phyloP scores from a whole-genome alignment of 345 rosid genomes.

The Lumnitzera littorea region DNA sequence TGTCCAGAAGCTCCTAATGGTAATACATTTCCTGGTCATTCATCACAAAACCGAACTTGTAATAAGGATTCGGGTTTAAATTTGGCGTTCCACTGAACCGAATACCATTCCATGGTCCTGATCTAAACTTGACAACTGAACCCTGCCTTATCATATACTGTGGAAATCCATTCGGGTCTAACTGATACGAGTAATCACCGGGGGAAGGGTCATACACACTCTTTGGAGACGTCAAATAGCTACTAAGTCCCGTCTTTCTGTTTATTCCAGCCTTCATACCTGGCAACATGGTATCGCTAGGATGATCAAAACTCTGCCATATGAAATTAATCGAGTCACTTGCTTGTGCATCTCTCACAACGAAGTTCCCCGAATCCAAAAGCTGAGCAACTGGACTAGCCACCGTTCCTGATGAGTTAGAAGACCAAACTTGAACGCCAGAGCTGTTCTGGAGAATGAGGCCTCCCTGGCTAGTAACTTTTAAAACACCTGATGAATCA shows the following conservation, averaged over 20 bases:
- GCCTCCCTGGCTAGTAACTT: conserved; percentile 13
- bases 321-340: conserved; percentile 3
- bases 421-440: conserved; percentile 22
- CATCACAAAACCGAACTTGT: conserved; percentile 14
- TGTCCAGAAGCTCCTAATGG: conserved; percentile 16
- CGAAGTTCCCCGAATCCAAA: conserved; percentile 39
- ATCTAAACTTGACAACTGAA: conserved; percentile 8
- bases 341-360: conserved; percentile 22
- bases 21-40: conserved; percentile 26
- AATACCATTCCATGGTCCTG: conserved; percentile 46
- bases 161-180: conserved; percentile 31
- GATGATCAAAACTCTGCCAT: conserved; percentile 64
- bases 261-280: conserved; percentile 47
- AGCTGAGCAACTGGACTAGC: conserved; percentile 32
- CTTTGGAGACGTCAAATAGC: conserved; percentile 34
- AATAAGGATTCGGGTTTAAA: conserved; percentile 13
- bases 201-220: conserved; percentile 31
- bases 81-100: conserved; percentile 32
- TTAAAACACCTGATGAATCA: conserved; percentile 20
- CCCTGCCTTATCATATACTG: conserved; percentile 22
- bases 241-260: conserved; percentile 18
- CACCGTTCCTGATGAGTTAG: conserved; percentile 13
- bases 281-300: conserved; percentile 32
- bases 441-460: conserved; percentile 14
- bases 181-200: conserved; percentile 17